These are phyloP conservation scores for Camellia sinensis DNA, from an alignment of 148 eudicot species.

Conservation along the genomic window DNA sequence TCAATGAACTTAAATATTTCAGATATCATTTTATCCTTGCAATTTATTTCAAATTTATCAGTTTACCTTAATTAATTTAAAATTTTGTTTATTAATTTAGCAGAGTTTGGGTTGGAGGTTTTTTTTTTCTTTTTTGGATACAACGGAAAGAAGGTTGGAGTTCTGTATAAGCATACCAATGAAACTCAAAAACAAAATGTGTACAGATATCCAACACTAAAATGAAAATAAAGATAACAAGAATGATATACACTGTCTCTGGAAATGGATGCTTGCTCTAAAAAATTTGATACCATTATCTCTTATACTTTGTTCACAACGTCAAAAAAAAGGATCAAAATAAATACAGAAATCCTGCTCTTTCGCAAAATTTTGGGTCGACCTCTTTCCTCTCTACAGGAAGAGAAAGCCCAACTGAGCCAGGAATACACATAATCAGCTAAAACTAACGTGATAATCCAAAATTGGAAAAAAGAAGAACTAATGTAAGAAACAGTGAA, in stretches of 20 bases:
- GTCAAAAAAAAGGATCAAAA: background rate
- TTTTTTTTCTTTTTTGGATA: too few relatives aligned
- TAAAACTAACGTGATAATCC: background rate
- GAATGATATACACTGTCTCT: background rate
- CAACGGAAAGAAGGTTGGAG: too few relatives aligned
- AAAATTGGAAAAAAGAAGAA: background rate
- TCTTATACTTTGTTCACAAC: background rate
- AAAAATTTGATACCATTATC: background rate
- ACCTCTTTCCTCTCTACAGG: slow-evolving; percentile 1
- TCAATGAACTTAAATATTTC: too few relatives aligned
- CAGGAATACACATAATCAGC: background rate
- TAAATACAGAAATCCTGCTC: background rate
- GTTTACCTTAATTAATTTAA: too few relatives aligned
- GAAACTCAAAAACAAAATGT: too few relatives aligned
- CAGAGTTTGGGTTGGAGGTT: too few relatives aligned
- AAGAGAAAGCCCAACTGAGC: background rate
- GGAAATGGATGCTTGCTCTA: background rate
- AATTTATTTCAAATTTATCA: too few relatives aligned
- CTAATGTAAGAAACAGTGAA: background rate
- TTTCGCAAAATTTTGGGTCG: slow-evolving; percentile 7
- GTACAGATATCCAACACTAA: too few relatives aligned
- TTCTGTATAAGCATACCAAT: too few relatives aligned
- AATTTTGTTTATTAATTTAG: too few relatives aligned
- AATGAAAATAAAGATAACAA: too few relatives aligned
- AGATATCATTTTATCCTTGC: too few relatives aligned